Base-by-base conservation (phyloP, 2,329 filamentous ascomycete genomes). In the Pseudogymnoascus verrucosus region DNA sequence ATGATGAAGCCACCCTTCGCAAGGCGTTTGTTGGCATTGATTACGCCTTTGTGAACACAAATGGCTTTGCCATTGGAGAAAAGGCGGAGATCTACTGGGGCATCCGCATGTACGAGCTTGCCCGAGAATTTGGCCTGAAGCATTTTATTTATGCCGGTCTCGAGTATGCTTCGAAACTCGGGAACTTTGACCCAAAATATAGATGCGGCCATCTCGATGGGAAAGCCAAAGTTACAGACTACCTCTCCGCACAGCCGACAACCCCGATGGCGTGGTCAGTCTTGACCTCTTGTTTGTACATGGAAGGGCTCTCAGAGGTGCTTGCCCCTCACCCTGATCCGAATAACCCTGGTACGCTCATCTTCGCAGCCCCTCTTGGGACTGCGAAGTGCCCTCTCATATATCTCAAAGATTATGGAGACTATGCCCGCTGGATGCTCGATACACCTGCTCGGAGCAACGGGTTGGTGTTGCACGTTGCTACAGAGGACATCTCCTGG, bases 151-250 rank as follows among this genome's bases (percentile, higher is more conserved):
- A 73, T 63, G 76, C 73, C 0, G 74, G 73, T 31, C 71, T 78
- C 8, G 76, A 78, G 62, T 77, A 74, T 59, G 73, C 68, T 1
- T 72, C 73, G 42, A 75, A 76, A 68, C 72, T 76, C 40, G 69
- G 71, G 4, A 71, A 69, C 8, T 78, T 73, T 37, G 69, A 77
- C 47, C 70, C 74, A 0, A 70, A 72, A 28, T 75, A 71, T 65
- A 71, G 75, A 14, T 69, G 69, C 0, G 76, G 76, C 0, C 77
- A 79, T 67, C 75, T 77, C 37, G 77, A 78, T 66, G 76, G 74
- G 1, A 77, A 77, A 62, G 71, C 70, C 7, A 68, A 71, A 26
- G 68, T 76, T 40, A 69, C 71, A 23, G 72, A 69, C 65, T 26
- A 60, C 23, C 12, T 64, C 64, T 10, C 68, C 67, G 47, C 60